Evolutionary conservation across 768 basidiomycete genomes (phyloP).

Genomic region (Boletus rubropictus): DNA sequence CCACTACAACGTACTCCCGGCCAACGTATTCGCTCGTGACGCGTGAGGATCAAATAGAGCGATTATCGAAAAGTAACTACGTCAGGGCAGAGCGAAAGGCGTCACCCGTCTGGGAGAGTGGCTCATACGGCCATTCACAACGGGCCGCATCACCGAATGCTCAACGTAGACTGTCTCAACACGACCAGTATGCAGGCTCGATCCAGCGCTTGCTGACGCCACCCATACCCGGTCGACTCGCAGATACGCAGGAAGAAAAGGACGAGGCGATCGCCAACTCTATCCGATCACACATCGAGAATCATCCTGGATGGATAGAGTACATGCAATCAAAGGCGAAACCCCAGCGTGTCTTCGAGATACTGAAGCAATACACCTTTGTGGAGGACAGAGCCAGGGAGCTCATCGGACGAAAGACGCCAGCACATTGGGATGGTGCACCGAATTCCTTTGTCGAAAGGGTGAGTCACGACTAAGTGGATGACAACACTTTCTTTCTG

Average conservation of each 20-base stretch:
- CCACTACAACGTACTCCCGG: background rate
- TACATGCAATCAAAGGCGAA: slow-evolving; percentile 42
- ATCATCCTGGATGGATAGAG: slow-evolving; percentile 40
- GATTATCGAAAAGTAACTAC: slow-evolving; percentile 22
- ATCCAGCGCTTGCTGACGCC: slow-evolving; percentile 16
- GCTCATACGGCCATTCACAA: slow-evolving; percentile 17
- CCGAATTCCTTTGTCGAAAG: slow-evolving; percentile 37
- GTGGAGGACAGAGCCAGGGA: slow-evolving; percentile 46
- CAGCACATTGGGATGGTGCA: slow-evolving; percentile 36
- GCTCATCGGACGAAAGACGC: slow-evolving; percentile 39
- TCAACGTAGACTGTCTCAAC: background rate
- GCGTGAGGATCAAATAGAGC: slow-evolving; percentile 27
- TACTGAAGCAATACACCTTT: slow-evolving; percentile 47
- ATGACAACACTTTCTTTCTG: background rate
- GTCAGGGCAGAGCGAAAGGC: slow-evolving; percentile 4
- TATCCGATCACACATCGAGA: slow-evolving; percentile 40
- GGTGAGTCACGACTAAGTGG: slow-evolving; percentile 30
- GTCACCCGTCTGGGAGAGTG: slow-evolving; percentile 15
- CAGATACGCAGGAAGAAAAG: slow-evolving; percentile 35
- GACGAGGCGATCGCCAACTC: slow-evolving; percentile 40
- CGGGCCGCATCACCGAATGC: slow-evolving; percentile 5
- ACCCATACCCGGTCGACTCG: slow-evolving; percentile 23
- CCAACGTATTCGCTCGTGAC: slow-evolving; percentile 13
- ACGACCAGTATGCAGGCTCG: background rate
- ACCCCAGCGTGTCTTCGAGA: slow-evolving; percentile 37